Evolutionary conservation across 2,329 filamentous ascomycete genomes (phyloP), one percentile per base, ranked within the genome.

Genomic region (Alternaria incomplexa): DNA sequence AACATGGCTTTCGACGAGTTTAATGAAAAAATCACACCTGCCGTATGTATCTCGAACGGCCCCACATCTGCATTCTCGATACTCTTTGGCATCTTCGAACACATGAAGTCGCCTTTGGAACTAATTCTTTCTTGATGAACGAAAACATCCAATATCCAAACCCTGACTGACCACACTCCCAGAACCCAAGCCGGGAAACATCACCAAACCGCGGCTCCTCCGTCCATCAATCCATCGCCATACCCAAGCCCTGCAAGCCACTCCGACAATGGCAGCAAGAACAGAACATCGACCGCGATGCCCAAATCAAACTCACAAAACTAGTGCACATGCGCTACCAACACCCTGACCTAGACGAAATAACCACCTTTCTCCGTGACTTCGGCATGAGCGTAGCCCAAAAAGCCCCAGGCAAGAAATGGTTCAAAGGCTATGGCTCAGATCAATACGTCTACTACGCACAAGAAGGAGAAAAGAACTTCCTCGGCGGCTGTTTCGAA

Each of bases 361-460:
- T 86, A 47, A 85, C 82, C 5, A 81, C 73, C 3, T 86, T 83
- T 70, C 74, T 81, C 3, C 63, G 69, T 30, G 76, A 80, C 62
- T 79, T 79, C 54, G 77, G 77, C 32, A 77, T 80, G 76, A 74
- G 57, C 20, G 71, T 79, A 8, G 76, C 72, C 6, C 67, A 77
- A 26, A 77, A 77, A 53, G 66, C 68, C 0, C 72, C 74, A 0
- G 70, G 64, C 1, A 69, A 73, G 61, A 85, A 86, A 30, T 90
- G 86, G 80, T 89, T 85, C 75, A 84, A 86, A 44, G 88, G 88
- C 17, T 90, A 89, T 70, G 87, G 88, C 13, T 79, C 78, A 7
- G 87, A 90, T 67, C 87, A 87, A 12, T 89, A 87, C 73, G 80
- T 89, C 3, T 82, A 89, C 47, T 88, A 86, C 66, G 83, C 87